Conservation (phyloP, 2,329 filamentous ascomycete species). For the Capronia americana region DNA sequence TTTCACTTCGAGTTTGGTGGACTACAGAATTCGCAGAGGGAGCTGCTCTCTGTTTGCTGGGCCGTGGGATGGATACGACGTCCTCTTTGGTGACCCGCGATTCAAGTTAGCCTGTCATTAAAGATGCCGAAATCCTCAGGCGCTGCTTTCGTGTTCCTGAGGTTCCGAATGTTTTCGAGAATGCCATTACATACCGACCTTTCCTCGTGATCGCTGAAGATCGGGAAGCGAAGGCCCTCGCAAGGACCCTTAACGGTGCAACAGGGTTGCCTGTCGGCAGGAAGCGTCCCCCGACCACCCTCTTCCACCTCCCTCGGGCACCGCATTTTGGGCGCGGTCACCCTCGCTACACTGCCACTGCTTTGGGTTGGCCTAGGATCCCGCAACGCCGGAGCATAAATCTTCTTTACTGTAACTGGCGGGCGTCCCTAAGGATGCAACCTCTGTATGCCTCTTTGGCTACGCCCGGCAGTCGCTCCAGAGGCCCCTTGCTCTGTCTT, state of each 20-base stretch:
- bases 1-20: slow-evolving; percentile 26
- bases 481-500: not conserved
- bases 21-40: slow-evolving; percentile 15
- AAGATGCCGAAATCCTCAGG: not conserved
- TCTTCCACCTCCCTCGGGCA: not conserved
- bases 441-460: not conserved
- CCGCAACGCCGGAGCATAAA: not conserved
- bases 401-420: slow-evolving; percentile 10
- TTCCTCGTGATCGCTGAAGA: not conserved
- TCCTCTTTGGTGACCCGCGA: slow-evolving; percentile 7
- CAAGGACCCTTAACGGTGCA: not conserved
- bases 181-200: not conserved
- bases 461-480: not conserved
- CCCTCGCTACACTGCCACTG: slow-evolving; percentile 11
- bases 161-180: not conserved
- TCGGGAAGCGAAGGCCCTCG: not conserved
- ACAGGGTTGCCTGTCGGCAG: not conserved
- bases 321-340: not conserved
- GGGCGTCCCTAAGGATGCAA: slow-evolving; percentile 10
- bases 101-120: not conserved
- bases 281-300: not conserved
- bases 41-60: not conserved
- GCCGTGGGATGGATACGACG: not conserved
- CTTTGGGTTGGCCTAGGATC: slow-evolving; percentile 5
- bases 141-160: not conserved